Evolutionary conservation across 495 filamentous ascomycete species (phyloP).

Genomic region (Penicillium fimorum): DNA sequence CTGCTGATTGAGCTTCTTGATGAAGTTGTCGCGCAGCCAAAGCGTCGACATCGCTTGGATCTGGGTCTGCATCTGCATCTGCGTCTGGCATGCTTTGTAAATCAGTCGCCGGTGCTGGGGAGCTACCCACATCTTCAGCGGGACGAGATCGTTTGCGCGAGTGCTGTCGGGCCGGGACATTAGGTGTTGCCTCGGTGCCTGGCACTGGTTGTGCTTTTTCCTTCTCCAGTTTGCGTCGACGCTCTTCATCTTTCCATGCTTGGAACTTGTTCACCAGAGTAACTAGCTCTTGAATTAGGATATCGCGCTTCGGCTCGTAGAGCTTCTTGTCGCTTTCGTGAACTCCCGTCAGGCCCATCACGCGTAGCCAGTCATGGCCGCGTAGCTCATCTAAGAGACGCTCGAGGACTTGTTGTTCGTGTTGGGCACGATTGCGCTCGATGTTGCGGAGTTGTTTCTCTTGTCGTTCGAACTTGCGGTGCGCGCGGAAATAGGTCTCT

Average conservation of each 20-base stretch:
- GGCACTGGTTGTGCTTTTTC: constrained; percentile 50
- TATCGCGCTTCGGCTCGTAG: constrained; percentile 79
- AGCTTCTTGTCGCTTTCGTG: constrained; percentile 79
- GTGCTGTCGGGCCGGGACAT: constrained; percentile 18
- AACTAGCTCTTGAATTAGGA: constrained; percentile 78
- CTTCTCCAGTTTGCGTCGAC: constrained; percentile 67
- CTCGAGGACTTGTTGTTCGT: constrained; percentile 86
- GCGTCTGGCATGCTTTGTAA: constrained; percentile 44
- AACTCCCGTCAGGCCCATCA: constrained; percentile 87
- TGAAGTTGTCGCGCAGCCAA: constrained; percentile 70
- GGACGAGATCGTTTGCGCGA: constrained; percentile 26
- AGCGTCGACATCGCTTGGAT: constrained; percentile 71
- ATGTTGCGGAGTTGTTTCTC: constrained; percentile 93
- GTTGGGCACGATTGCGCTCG: constrained; percentile 85
- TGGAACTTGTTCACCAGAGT: constrained; percentile 82
- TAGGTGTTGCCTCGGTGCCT: constrained; percentile 5
- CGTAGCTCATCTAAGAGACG: constrained; percentile 81
- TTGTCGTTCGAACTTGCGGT: constrained; percentile 76
- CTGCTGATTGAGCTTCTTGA: constrained; percentile 60
- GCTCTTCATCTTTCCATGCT: constrained; percentile 87
- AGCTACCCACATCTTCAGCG: constrained; percentile 22
- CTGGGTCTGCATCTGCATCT: constrained; percentile 51
- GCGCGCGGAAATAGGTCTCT: constrained; percentile 62
- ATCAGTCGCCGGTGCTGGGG: constrained; percentile 27
- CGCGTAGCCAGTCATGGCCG: constrained; percentile 88